Percentiles rank a stretch among this genome's conserved stretches.
Conservation (phyloP, 192 early-diverging fungal species). For the Coemansia sp. region DNA sequence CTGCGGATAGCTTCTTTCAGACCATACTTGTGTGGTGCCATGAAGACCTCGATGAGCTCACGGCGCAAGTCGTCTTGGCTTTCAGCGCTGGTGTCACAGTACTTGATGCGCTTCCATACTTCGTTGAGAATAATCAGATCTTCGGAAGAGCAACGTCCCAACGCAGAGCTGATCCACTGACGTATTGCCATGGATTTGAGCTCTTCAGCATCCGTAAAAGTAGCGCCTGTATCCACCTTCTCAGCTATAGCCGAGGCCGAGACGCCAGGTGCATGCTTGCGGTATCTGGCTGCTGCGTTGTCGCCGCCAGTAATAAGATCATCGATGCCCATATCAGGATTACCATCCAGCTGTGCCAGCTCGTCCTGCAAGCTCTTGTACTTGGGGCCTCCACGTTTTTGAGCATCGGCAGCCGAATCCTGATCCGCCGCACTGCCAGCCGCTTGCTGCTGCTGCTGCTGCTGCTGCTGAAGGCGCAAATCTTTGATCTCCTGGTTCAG, state of each 20-base stretch:
- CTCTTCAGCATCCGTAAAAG: conserved; percentile 14
- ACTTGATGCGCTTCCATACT: conserved; percentile 51
- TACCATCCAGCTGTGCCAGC: conserved; percentile 21
- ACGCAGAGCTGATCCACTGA: conserved; percentile 26
- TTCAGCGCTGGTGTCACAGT: conserved; percentile 29
- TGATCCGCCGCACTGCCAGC: neutral
- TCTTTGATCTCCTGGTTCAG: conserved; percentile 37
- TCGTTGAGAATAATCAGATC: conserved; percentile 47
- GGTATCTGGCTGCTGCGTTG: neutral
- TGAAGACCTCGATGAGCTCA: conserved; percentile 44
- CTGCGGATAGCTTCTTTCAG: conserved; percentile 47
- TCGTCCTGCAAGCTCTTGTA: conserved; percentile 45
- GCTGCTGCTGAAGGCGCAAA: conserved; percentile 23
- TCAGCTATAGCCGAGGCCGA: conserved; percentile 4
- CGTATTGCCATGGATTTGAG: conserved; percentile 25
- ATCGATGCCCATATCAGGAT: conserved; percentile 29
- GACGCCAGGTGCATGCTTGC: conserved; percentile 2
- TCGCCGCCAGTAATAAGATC: conserved; percentile 11
- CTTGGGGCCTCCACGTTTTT: conserved; percentile 12
- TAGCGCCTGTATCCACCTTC: conserved; percentile 12
- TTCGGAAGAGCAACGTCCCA: conserved; percentile 39
- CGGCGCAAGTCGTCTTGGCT: conserved; percentile 29
- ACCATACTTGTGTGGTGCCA: conserved; percentile 36
- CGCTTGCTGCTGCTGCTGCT: neutral
- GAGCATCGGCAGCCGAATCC: neutral